phyloP scores from a whole-genome alignment of 345 rosid species.

The Pelargonium nanum region DNA sequence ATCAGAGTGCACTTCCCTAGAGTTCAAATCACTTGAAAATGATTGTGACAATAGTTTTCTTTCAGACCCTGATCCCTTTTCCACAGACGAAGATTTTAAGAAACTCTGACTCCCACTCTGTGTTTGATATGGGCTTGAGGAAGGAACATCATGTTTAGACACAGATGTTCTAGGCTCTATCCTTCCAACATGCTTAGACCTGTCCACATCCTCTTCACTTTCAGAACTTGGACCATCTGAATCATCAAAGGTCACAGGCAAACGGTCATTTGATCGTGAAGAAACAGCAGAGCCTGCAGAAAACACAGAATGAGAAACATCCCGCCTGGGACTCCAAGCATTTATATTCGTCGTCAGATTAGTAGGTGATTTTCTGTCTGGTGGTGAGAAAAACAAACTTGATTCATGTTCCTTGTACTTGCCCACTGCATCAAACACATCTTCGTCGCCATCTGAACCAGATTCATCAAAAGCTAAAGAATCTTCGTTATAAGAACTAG shows the following conservation, averaged over 20 bases:
- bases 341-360: background rate
- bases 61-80: too few species aligned
- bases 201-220: conserved; percentile 1
- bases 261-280: background rate
- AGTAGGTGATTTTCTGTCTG: background rate
- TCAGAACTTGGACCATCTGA: conserved; percentile 2
- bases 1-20: too few species aligned
- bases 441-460: background rate
- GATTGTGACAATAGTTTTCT: too few species aligned
- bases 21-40: too few species aligned
- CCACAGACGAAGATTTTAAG: too few species aligned
- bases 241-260: background rate
- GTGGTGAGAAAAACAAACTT: background rate
- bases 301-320: background rate
- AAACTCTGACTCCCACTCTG: too few species aligned
- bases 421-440: background rate
- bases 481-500: background rate
- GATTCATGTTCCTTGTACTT: background rate
- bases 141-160: background rate
- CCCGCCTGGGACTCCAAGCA: background rate
- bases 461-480: conserved; percentile 2
- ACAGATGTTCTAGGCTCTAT: background rate
- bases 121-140: too few species aligned
- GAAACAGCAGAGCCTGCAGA: background rate
- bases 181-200: background rate